Base-by-base conservation (phyloP, 2,329 filamentous ascomycete genomes). In the Aspergillus brunneoviolaceus region DNA sequence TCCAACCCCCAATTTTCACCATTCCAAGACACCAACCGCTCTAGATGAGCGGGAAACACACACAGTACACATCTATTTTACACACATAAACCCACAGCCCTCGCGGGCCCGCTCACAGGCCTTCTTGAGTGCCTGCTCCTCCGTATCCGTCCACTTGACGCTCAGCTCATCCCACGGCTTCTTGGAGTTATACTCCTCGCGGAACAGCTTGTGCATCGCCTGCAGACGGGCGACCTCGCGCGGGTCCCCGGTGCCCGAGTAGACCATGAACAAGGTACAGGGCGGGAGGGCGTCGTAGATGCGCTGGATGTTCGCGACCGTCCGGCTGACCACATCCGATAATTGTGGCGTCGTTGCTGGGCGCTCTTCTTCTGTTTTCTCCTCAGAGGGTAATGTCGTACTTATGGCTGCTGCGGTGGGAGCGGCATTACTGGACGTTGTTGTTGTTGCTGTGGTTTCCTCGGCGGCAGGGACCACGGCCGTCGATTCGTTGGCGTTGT, bases 131-230 rank as follows among this genome's bases (percentile, higher is more conserved):
- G 80, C 81, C 71, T 87, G 85, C 64, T 87, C 83, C 69, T 89
- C 86, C 2, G 76, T 78, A 74, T 88, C 86, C 21, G 86, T 87
- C 86, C 86, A 89, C 67, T 85, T 82, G 42, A 88, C 83, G 54
- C 76, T 84, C 63, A 88, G 68, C 60, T 87, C 77, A 70, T 88
- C 83, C 86, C 86, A 88, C 25, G 76, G 76, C 59, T 87, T 87
- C 72, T 83, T 84, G 21, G 81, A 79, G 58, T 79, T 76, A 67
- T 82, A 87, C 67, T 88, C 86, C 56, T 81, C 77, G 57, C 81
- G 81, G 69, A 84, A 85, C 58, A 77, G 76, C 65, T 81, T 79
- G 58, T 87, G 83, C 76, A 86, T 77, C 1, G 75, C 76, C 67
- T 87, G 84, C 65, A 88, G 71, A 29, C 83, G 80, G 47, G 79